Percentiles rank a stretch among this genome's conserved stretches.
phyloP scores from a whole-genome alignment of 1,284 basidiomycete species.

The Ustilago curta region DNA sequence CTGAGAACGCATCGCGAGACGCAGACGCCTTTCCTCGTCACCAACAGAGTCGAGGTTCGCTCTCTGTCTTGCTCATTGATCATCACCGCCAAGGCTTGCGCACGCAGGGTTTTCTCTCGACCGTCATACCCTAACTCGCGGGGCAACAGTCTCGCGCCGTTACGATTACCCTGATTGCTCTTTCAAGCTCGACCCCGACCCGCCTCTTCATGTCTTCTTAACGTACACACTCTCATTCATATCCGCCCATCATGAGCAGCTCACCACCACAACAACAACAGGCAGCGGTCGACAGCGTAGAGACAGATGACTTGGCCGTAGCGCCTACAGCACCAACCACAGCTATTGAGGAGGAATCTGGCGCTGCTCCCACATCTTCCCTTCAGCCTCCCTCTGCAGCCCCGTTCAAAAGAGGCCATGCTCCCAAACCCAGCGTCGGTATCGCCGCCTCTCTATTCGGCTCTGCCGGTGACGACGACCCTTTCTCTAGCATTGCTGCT shows the following conservation, averaged over 20 bases:
- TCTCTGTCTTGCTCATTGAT: neutral
- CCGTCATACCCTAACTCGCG: too few relatives aligned
- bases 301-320: conserved; percentile 2
- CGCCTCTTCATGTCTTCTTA: conserved; percentile 3
- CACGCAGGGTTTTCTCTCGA: neutral
- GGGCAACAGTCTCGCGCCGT: neutral
- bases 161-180: neutral
- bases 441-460: conserved; percentile 62
- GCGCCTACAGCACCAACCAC: neutral
- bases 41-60: too few relatives aligned
- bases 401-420: conserved; percentile 39
- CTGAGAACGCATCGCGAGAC: neutral
- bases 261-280: conserved; percentile 14
- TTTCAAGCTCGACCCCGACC: neutral
- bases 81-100: conserved; percentile 2
- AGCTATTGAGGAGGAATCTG: conserved; percentile 1
- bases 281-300: conserved; percentile 9
- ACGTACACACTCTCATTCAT: neutral
- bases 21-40: neutral
- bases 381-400: conserved; percentile 8
- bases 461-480: conserved; percentile 55
- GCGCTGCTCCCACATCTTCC: conserved; percentile 5
- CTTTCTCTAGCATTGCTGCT: conserved; percentile 49
- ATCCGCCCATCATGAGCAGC: conserved; percentile 27
- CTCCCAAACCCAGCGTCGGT: conserved; percentile 55